These are phyloP conservation scores for Hericium erinaceus DNA, from an alignment of 768 basidiomycete genomes.

Conservation along the genomic window DNA sequence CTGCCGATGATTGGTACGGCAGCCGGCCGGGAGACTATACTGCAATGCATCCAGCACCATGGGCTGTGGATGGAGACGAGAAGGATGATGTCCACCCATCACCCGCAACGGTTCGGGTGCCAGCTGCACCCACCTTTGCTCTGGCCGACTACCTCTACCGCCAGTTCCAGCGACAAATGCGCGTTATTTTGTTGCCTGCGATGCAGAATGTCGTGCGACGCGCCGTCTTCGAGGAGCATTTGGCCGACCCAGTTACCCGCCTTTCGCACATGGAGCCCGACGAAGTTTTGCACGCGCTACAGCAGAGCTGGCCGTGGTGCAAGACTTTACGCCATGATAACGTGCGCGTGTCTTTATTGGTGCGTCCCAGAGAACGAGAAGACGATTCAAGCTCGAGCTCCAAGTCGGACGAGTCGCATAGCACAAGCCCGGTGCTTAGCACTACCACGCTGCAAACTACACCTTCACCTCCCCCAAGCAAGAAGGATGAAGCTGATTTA, in stretches of 20 bases:
- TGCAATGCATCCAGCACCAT: conserved; percentile 49
- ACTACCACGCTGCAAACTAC: conserved; percentile 73
- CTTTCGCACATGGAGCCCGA: conserved; percentile 49
- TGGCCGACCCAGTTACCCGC: conserved; percentile 45
- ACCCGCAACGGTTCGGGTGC: conserved; percentile 35
- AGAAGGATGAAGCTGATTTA: conserved; percentile 23
- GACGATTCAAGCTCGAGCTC: conserved; percentile 42
- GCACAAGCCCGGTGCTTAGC: conserved; percentile 65
- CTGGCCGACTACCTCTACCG: conserved; percentile 60
- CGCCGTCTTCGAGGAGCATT: conserved; percentile 58
- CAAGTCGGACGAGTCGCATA: conserved; percentile 44
- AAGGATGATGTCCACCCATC: conserved; percentile 35
- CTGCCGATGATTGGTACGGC: conserved; percentile 60
- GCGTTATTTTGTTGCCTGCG: conserved; percentile 50
- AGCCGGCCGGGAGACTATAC: conserved; percentile 19
- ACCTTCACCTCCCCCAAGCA: conserved; percentile 57
- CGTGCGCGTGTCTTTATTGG: conserved; percentile 2
- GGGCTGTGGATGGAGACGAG: conserved; percentile 29
- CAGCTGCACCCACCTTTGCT: conserved; percentile 48
- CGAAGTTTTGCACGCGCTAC: conserved; percentile 47
- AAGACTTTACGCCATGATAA: conserved; percentile 50
- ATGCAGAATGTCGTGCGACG: conserved; percentile 63
- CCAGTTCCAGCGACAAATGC: conserved; percentile 50
- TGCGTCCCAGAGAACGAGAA: conserved; percentile 20
- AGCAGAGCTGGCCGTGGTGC: conserved; percentile 59